These are phyloP conservation scores for Eucalyptus fibrosa DNA, from an alignment of 345 rosid species.

Conservation along the genomic window DNA sequence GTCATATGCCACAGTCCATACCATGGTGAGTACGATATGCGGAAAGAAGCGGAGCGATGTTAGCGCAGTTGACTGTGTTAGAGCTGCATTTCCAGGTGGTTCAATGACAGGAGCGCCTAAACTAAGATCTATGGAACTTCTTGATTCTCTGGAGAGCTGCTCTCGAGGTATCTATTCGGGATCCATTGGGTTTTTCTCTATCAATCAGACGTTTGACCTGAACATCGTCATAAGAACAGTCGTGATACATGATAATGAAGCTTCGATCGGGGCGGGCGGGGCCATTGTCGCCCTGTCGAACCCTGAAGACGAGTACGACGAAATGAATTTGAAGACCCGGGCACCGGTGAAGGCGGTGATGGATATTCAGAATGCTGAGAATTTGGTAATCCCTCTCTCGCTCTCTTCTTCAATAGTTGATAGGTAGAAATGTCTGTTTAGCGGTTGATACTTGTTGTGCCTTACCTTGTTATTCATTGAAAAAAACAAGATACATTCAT, in stretches of 20 bases:
- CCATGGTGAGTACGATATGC: conserved; percentile 87
- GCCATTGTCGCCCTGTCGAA: conserved; percentile 75
- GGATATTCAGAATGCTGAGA: conserved; percentile 17
- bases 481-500: background rate
- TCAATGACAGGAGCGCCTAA: conserved; percentile 99
- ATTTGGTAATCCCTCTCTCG: background rate
- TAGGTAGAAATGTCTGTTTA: background rate
- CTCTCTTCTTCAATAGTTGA: background rate
- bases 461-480: background rate
- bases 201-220: conserved; percentile 75
- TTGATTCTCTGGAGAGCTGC: conserved; percentile 70
- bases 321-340: conserved; percentile 73
- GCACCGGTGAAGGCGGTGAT: conserved; percentile 70
- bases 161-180: conserved; percentile 91
- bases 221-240: conserved; percentile 90
- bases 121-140: conserved; percentile 79
- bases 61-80: conserved; percentile 59
- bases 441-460: background rate
- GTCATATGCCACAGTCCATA: conserved; percentile 90
- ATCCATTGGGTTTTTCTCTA: conserved; percentile 83
- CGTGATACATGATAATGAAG: conserved; percentile 73
- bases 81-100: conserved; percentile 93
- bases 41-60: conserved; percentile 51
- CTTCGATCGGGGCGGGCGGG: conserved; percentile 89
- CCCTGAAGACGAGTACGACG: conserved; percentile 84